Percentiles rank a stretch among this genome's conserved stretches.
phyloP scores from a whole-genome alignment of 345 rosid species.

The Microcos paniculata region DNA sequence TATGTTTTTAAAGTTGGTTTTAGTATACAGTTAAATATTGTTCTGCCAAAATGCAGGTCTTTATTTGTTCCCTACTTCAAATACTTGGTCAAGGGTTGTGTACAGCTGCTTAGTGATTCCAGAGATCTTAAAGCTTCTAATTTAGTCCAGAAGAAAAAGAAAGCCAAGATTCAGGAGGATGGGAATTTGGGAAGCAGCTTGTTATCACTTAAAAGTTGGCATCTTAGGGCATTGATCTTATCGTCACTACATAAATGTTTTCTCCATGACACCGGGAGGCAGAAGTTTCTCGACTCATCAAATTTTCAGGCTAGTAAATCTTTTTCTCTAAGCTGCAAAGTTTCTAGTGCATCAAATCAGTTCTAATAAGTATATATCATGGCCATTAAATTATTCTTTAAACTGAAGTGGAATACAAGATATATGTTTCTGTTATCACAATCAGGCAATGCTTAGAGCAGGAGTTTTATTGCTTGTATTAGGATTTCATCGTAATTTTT shows the following conservation, averaged over 20 bases:
- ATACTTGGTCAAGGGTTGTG: conserved; percentile 63
- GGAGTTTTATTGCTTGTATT: neutral
- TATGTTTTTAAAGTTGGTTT: neutral
- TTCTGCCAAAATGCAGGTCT: conserved; percentile 51
- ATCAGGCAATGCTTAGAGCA: neutral
- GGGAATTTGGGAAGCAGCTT: conserved; percentile 22
- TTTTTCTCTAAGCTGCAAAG: neutral
- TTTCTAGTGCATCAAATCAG: conserved; percentile 2
- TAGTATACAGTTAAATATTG: neutral
- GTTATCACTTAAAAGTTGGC: conserved; percentile 60
- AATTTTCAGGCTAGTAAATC: conserved; percentile 66
- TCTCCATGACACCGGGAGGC: conserved; percentile 67
- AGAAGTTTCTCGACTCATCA: conserved; percentile 78
- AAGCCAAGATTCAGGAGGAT: conserved; percentile 60
- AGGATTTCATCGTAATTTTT: neutral
- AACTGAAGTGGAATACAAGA: neutral
- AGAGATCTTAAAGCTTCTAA: conserved; percentile 33
- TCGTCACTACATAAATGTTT: conserved; percentile 85
- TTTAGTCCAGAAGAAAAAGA: conserved; percentile 69
- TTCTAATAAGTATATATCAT: neutral
- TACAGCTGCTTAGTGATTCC: conserved; percentile 53
- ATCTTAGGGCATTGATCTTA: conserved; percentile 68
- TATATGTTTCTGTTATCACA: neutral
- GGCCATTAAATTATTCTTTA: neutral
- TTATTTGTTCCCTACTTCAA: conserved; percentile 92